Evolutionary conservation across 495 filamentous ascomycete genomes (phyloP).

Genomic region (Daldinia loculata): DNA sequence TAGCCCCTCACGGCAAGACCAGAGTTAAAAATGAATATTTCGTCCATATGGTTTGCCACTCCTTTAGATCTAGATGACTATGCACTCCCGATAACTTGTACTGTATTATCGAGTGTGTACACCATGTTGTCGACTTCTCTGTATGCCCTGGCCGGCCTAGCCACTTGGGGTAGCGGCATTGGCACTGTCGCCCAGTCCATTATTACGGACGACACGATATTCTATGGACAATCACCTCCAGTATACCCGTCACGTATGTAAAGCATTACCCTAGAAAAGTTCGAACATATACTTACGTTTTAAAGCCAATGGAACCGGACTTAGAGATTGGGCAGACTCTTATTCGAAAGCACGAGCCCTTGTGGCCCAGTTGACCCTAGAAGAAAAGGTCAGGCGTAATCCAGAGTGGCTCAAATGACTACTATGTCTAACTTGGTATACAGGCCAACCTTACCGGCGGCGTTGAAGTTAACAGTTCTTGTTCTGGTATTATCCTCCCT

Average conservation of each 20-base stretch:
- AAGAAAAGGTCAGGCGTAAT: constrained; percentile 65
- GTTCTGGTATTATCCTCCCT: constrained; percentile 60
- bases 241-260: constrained; percentile 66
- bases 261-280: not conserved
- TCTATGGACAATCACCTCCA: constrained; percentile 66
- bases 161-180: constrained; percentile 43
- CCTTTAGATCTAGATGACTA: constrained; percentile 12
- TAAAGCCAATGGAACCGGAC: constrained; percentile 62
- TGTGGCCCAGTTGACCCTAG: constrained; percentile 64
- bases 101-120: constrained; percentile 11
- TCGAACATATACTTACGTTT: constrained; percentile 68
- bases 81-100: not conserved
- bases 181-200: constrained; percentile 32
- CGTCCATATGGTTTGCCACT: constrained; percentile 16
- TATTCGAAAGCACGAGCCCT: constrained; percentile 62
- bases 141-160: constrained; percentile 47
- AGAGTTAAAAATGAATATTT: constrained; percentile 25
- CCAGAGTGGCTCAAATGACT: constrained; percentile 40
- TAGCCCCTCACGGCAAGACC: constrained; percentile 25
- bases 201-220: constrained; percentile 56
- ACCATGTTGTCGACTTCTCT: constrained; percentile 37
- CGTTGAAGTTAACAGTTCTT: constrained; percentile 53
- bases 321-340: constrained; percentile 57
- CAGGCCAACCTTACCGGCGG: constrained; percentile 64
- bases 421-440: constrained; percentile 13